Evolutionary conservation across 306 rosid species (phyloP).

Genomic region (Cucurbita moschata): DNA sequence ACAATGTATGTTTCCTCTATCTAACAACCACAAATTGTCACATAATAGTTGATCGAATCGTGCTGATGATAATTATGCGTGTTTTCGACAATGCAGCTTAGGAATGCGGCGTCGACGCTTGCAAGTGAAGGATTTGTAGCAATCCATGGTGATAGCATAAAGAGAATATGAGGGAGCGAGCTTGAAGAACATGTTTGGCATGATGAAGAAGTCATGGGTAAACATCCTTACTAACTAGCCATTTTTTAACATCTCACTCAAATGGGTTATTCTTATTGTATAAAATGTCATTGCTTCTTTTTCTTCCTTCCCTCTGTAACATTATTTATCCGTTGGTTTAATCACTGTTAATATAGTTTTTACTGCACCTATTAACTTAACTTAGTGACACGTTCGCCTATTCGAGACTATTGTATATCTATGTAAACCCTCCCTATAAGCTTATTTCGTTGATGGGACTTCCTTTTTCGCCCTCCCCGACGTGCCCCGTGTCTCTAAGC

Average conservation of each 20-base stretch:
- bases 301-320: background rate
- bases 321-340: background rate
- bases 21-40: background rate
- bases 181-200: background rate
- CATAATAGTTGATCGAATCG: background rate
- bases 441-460: no score
- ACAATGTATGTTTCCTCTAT: conserved; percentile 31
- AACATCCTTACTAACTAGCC: background rate
- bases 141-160: conserved; percentile 58
- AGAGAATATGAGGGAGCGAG: conserved; percentile 35
- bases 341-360: background rate
- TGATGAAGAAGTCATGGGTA: background rate
- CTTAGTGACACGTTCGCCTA: no score
- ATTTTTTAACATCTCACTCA: background rate
- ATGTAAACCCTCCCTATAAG: no score
- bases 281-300: background rate
- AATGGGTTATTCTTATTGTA: background rate
- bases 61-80: conserved; percentile 10
- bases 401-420: no score
- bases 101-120: conserved; percentile 49
- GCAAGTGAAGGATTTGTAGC: conserved; percentile 70
- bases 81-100: conserved; percentile 39
- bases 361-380: background rate
- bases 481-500: no score
- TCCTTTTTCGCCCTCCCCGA: no score